phyloP scores from a whole-genome alignment of 306 rosid species.

The Cicer chorassanicum region DNA sequence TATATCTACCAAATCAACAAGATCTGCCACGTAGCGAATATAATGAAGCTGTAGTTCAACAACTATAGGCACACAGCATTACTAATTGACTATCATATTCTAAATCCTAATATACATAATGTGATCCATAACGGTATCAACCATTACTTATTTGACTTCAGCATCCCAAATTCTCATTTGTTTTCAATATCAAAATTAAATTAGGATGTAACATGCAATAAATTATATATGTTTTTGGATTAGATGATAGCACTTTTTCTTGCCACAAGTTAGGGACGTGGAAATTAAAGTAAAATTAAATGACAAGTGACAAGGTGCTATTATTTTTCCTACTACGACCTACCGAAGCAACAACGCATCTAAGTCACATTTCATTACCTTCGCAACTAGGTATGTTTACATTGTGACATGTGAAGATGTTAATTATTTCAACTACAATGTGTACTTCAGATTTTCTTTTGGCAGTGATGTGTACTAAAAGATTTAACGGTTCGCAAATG shows the following conservation, averaged over 20 bases:
- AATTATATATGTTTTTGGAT: neutral
- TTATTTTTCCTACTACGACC: constrained; percentile 42
- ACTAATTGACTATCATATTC: constrained; percentile 33
- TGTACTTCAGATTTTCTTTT: neutral
- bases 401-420: constrained; percentile 41
- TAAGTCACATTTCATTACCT: constrained; percentile 38
- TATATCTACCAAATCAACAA: constrained; percentile 44
- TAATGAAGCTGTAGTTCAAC: constrained; percentile 47
- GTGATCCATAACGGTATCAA: constrained; percentile 34
- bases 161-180: neutral
- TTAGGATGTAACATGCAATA: neutral
- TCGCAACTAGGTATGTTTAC: constrained; percentile 34
- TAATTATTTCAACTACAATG: constrained; percentile 40
- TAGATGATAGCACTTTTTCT: constrained; percentile 2
- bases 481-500: too few species aligned
- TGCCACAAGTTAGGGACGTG: constrained; percentile 44
- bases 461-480: too few species aligned
- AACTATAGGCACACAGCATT: constrained; percentile 15
- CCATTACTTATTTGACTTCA: constrained; percentile 39
- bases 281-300: constrained; percentile 28
- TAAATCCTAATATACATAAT: constrained; percentile 15
- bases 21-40: constrained; percentile 41
- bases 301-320: constrained; percentile 23
- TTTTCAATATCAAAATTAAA: neutral
- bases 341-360: constrained; percentile 32